phyloP scores from a whole-genome alignment of 169 alveolate species.

The Cyclospora cayetanensis region DNA sequence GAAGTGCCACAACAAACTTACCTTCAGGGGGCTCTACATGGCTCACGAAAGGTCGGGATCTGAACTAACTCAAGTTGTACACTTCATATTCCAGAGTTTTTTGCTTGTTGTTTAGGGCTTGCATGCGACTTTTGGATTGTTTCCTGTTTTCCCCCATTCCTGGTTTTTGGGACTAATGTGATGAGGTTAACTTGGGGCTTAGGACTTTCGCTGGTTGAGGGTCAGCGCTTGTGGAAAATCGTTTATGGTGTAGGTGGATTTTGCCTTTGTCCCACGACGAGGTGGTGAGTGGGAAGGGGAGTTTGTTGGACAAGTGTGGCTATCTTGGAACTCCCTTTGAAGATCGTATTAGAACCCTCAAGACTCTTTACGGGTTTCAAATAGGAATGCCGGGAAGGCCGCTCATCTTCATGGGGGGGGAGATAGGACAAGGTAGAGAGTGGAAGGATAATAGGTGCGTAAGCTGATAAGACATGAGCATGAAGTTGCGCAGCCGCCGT shows the following conservation, averaged over 20 bases:
- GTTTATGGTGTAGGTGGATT: constrained; percentile 76
- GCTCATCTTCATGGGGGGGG: constrained; percentile 81
- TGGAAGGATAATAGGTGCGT: constrained; percentile 77
- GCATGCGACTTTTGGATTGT: too few relatives aligned
- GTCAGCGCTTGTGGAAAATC: too few relatives aligned
- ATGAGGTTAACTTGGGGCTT: too few relatives aligned
- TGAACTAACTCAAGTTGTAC: too few relatives aligned
- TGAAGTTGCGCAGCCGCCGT: too few relatives aligned
- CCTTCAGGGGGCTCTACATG: constrained; percentile 83
- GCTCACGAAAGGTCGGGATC: constrained; percentile 78
- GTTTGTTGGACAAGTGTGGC: constrained; percentile 80
- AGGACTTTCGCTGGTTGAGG: too few relatives aligned
- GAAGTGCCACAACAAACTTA: constrained; percentile 77
- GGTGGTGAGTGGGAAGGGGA: constrained; percentile 82
- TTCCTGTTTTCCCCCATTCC: too few relatives aligned
- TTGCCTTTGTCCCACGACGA: constrained; percentile 81
- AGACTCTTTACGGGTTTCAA: constrained; percentile 80
- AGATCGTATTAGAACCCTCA: constrained; percentile 78
- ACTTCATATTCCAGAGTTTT: too few relatives aligned
- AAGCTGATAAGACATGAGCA: not conserved
- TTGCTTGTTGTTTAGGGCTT: constrained; percentile 33
- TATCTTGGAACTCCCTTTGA: constrained; percentile 79
- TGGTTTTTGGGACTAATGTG: too few relatives aligned
- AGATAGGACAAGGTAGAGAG: constrained; percentile 81
- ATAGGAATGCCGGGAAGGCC: constrained; percentile 82